Conservation (phyloP, 2,329 filamentous ascomycete species). For the Sporothrix brasiliensis region DNA sequence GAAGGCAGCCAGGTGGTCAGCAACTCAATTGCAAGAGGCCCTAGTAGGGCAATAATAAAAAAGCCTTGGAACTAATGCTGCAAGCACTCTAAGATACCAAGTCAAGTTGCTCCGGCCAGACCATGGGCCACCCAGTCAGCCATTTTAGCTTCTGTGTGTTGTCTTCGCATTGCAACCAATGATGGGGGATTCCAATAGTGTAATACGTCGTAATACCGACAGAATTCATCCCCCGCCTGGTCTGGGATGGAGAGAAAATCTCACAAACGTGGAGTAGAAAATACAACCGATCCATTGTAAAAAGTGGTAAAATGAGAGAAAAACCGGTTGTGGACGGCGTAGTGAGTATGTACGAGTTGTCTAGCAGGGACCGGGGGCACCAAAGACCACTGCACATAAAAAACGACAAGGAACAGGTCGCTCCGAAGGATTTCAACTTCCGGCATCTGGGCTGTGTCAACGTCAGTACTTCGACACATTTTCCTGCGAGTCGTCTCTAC, state of each 20-base stretch:
- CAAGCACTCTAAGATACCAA: constrained; percentile 13
- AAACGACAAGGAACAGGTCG: too few species aligned
- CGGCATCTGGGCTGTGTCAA: too few species aligned
- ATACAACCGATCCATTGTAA: not conserved
- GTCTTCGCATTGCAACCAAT: too few species aligned
- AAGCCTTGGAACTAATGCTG: not conserved
- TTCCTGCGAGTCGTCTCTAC: too few species aligned
- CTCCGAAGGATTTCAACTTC: not conserved
- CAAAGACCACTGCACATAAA: not conserved
- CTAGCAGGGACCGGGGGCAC: not conserved
- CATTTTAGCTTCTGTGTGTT: not conserved
- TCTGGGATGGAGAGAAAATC: not conserved
- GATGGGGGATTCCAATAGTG: too few species aligned
- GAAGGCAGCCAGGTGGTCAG: not conserved
- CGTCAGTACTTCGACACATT: too few species aligned
- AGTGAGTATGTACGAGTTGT: not conserved
- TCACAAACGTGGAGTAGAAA: constrained; percentile 1
- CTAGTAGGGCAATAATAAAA: too few species aligned
- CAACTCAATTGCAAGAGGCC: not conserved
- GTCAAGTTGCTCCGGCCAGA: not conserved
- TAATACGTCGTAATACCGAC: too few species aligned
- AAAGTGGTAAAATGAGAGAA: constrained; percentile 11
- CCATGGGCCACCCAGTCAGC: not conserved
- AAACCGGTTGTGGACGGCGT: not conserved
- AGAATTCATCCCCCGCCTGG: too few species aligned